These are phyloP conservation scores for Carallia brachiata DNA, from an alignment of 345 rosid species.

Conservation along the genomic window DNA sequence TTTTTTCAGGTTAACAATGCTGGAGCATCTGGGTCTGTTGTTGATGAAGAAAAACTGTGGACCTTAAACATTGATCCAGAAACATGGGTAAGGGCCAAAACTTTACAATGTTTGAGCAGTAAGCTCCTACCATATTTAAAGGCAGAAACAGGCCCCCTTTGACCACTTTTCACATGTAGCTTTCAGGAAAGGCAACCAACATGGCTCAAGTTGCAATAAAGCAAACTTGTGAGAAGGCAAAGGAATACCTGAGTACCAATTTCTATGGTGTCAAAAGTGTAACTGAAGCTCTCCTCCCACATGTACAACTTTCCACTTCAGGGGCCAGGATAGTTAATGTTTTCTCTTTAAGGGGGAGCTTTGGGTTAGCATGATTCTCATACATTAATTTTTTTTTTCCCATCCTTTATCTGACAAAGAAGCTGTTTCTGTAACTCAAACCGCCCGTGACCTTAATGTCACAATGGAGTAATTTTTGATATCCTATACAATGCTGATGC, in stretches of 20 bases:
- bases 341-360: conserved; percentile 52
- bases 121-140: neutral
- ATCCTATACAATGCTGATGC: too few relatives aligned
- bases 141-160: neutral
- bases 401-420: too few relatives aligned
- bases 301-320: conserved; percentile 40
- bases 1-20: conserved; percentile 48
- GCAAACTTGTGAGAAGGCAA: conserved; percentile 37
- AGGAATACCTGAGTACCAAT: conserved; percentile 51
- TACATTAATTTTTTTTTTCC: too few relatives aligned
- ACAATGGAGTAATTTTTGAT: too few relatives aligned
- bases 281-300: conserved; percentile 44
- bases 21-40: conserved; percentile 36
- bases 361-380: conserved; percentile 19
- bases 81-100: conserved; percentile 32
- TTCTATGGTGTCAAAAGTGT: conserved; percentile 39
- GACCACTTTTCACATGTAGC: conserved; percentile 25
- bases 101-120: neutral
- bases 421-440: too few relatives aligned
- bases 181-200: conserved; percentile 37
- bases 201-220: conserved; percentile 34
- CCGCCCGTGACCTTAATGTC: too few relatives aligned
- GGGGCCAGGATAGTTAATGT: conserved; percentile 54
- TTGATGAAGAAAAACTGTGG: conserved; percentile 38
- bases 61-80: conserved; percentile 42